Base-by-base conservation (phyloP, 345 rosid species). In the Schrenkiella parvula region DNA sequence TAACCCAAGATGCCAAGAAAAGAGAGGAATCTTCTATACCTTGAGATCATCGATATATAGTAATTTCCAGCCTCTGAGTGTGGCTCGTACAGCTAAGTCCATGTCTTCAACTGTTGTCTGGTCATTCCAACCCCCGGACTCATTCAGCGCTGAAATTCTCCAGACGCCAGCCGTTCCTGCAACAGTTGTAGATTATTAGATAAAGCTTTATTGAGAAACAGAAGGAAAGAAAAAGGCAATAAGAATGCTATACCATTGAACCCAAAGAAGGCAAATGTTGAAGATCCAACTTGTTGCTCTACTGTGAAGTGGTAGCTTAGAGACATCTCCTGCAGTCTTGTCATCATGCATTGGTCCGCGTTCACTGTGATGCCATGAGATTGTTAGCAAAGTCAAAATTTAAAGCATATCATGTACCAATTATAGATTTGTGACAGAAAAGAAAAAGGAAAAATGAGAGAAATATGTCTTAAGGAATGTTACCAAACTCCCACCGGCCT, bases 101-200 rank as follows among this genome's bases (percentile, higher is more conserved):
- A 84, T 83, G 69, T 84, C 91, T 70, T 84, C 87, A 53, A 83
- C 88, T 28, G 80, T 86, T 18, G 88, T 84, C 60, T 82, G 75
- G 58, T 87, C 84, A 32, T 81, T 87, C 87, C 89, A 87, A 34
- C 91, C 86, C 2, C 91, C 87, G 0, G 85, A 84, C 63, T 84
- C 86, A 21, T 70, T 60, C 53, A 83, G 59, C 13, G 91, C 83
- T 51, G 72, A 76, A 41, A 83, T 84, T 78, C 79, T 63, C 87
- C 88, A 83, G 8, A 83, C 85, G 5, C 84, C 86, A 23, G 83
- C 87, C 0, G 84, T 84, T 58, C 87, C 87, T 84, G 53, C 46
- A 46, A 51, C 35, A 23, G 57, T 71, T 59, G 28, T 39, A 38
- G 46, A 65, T 56, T 12, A n/a, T 71, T n/a, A 69, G 58, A 3